Evolutionary conservation across 2,329 filamentous ascomycete genomes (phyloP).

Genomic region (Fusarium sp.): DNA sequence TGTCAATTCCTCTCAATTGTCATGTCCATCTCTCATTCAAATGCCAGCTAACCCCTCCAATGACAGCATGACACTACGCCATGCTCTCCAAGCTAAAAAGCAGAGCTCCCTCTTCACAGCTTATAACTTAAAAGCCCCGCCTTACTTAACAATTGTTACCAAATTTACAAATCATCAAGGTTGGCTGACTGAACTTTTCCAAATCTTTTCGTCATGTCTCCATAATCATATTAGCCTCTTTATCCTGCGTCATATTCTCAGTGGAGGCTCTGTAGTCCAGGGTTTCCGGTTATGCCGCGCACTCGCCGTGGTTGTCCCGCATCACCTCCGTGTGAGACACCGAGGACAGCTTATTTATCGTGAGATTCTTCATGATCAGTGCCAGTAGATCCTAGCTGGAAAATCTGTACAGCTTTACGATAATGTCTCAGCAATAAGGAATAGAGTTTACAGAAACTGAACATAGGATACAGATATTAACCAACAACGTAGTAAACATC

Average conservation of each 20-base stretch:
- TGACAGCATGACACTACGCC: slow-evolving; percentile 31
- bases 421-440: background rate
- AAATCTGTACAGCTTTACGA: background rate
- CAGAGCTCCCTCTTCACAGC: slow-evolving; percentile 10
- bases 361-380: background rate
- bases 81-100: slow-evolving; percentile 24
- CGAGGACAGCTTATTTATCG: background rate
- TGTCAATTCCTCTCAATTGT: background rate
- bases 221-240: slow-evolving; percentile 29
- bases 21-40: background rate
- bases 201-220: slow-evolving; percentile 37
- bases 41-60: slow-evolving; percentile 34
- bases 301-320: slow-evolving; percentile 24
- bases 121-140: slow-evolving; percentile 8
- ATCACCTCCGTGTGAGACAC: slow-evolving; percentile 21
- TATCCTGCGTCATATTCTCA: slow-evolving; percentile 14
- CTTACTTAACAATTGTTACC: background rate
- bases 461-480: background rate
- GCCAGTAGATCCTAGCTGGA: background rate
- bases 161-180: slow-evolving; percentile 36
- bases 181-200: slow-evolving; percentile 28
- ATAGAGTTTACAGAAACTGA: background rate
- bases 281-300: slow-evolving; percentile 15
- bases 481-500: background rate
- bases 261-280: slow-evolving; percentile 2